Evolutionary conservation across 148 eudicot genomes (phyloP), one percentile per base, ranked within the genome.

Genomic region (Polygonum aviculare): DNA sequence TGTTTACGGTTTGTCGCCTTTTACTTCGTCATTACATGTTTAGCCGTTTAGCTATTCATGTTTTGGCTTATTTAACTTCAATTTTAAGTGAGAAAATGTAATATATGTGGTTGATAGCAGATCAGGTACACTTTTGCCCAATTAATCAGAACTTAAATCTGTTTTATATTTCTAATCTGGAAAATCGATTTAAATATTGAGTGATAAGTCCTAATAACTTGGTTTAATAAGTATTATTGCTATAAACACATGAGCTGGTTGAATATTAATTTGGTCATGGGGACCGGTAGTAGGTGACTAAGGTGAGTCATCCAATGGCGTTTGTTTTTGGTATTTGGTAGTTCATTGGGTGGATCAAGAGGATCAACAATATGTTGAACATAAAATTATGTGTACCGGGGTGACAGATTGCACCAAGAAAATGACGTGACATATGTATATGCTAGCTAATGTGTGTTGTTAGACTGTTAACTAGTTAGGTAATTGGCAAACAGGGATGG

Each of bases 11-110:
- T 36, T 67, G 21, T 63, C 70, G 70, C 70, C 70, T 63, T 59
- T 33, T 63, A 63, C 35, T 31, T 31, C 14, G 70, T 63, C n/a
- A 4, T 63, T 12, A 63, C 15, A 67, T 36, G 19, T 67, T 36
- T 67, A 11, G 3, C 44, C 15, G 19, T 67, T 36, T 67, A 11
- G 3, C 44, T 41, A 15, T 35, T 65, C 3, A 12, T 60, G 67
- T 60, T 60, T 60, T 35, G 67, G 67, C 69, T 63, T 63, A 63
- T 63, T 63, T 31, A 26, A 63, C 10, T 60, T 60, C 36, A 59
- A n/a, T 7, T 7, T 22, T 1, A 26, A 26, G 31, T 26, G 31
- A 26, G 31, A 26, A 26, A 26, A 26, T 26, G 31, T 26, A 26
- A 26, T 26, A 26, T 26, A 26, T 1, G 31, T 26, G 31, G 31